Evolutionary conservation across 2,329 filamentous ascomycete species (phyloP).

Genomic region (Diaporthe ampelina): DNA sequence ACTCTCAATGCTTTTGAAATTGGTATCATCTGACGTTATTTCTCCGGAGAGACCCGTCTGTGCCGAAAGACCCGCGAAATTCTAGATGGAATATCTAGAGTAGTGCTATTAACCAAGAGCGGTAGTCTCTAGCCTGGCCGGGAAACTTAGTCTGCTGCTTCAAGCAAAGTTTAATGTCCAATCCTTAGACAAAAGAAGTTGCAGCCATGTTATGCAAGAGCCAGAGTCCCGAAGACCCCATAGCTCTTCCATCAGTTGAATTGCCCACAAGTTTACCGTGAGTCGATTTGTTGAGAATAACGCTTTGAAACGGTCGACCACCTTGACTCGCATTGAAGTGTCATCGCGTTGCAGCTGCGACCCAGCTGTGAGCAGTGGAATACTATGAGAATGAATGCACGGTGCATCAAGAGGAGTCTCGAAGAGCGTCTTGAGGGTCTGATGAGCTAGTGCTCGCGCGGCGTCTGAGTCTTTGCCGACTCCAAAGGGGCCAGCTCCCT

Average conservation of each 20-base stretch:
- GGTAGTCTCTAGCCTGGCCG: too few species aligned
- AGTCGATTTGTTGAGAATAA: neutral
- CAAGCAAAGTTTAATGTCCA: neutral
- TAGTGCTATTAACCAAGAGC: too few species aligned
- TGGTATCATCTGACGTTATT: too few species aligned
- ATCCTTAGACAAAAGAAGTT: neutral
- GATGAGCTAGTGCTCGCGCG: neutral
- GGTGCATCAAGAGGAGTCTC: neutral
- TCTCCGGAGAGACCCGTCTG: too few species aligned
- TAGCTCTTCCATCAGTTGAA: neutral
- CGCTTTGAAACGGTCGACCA: neutral
- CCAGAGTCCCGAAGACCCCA: neutral
- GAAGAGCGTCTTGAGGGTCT: neutral
- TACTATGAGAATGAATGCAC: neutral
- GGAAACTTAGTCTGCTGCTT: neutral
- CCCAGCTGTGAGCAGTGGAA: neutral
- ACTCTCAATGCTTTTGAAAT: too few species aligned
- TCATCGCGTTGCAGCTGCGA: neutral
- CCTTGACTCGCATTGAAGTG: neutral
- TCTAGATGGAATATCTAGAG: too few species aligned
- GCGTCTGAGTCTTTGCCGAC: neutral
- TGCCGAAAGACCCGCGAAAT: too few species aligned
- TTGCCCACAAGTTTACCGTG: neutral
- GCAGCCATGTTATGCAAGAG: neutral
- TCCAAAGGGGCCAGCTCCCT: too few species aligned